Evolutionary conservation across 2,329 filamentous ascomycete species (phyloP).

Genomic region (Monosporascus sp.): DNA sequence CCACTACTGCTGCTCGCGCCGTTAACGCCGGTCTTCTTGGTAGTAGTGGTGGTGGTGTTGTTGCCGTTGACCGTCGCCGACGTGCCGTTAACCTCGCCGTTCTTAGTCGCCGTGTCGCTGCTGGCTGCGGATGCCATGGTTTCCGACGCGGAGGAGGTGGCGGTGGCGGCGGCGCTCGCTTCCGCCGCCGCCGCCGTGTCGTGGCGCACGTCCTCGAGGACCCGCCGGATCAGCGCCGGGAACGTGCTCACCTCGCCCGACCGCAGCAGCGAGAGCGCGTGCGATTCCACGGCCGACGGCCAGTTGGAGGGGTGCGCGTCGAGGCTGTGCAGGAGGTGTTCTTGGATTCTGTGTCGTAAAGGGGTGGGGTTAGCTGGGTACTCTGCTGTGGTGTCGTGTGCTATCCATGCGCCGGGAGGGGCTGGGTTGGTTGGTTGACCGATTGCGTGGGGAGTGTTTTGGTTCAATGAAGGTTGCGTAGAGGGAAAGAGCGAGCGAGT

Average conservation of each 20-base stretch:
- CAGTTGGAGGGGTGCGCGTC: slow-evolving; percentile 56
- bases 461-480: background rate
- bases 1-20: slow-evolving; percentile 6
- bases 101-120: slow-evolving; percentile 4
- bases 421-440: slow-evolving; percentile 3
- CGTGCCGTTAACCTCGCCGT: slow-evolving; percentile 21
- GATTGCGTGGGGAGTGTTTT: slow-evolving; percentile 1
- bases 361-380: slow-evolving; percentile 3
- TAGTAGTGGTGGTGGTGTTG: slow-evolving; percentile 16
- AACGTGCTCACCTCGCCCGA: slow-evolving; percentile 55
- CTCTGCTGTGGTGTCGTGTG: slow-evolving; percentile 1
- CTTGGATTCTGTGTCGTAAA: slow-evolving; percentile 49
- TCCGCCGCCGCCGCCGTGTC: slow-evolving; percentile 35
- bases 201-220: slow-evolving; percentile 56
- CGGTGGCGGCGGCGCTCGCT: slow-evolving; percentile 13
- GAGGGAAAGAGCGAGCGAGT: background rate
- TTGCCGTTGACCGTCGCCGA: slow-evolving; percentile 24
- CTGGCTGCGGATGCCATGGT: slow-evolving; percentile 17
- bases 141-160: slow-evolving; percentile 12
- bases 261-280: slow-evolving; percentile 56
- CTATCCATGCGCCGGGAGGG: no score
- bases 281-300: slow-evolving; percentile 54
- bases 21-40: slow-evolving; percentile 12
- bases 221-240: slow-evolving; percentile 53
- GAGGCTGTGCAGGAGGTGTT: slow-evolving; percentile 56